phyloP scores from a whole-genome alignment of 371 early-diverging fungal genomes.

The Mortierella sp. region DNA sequence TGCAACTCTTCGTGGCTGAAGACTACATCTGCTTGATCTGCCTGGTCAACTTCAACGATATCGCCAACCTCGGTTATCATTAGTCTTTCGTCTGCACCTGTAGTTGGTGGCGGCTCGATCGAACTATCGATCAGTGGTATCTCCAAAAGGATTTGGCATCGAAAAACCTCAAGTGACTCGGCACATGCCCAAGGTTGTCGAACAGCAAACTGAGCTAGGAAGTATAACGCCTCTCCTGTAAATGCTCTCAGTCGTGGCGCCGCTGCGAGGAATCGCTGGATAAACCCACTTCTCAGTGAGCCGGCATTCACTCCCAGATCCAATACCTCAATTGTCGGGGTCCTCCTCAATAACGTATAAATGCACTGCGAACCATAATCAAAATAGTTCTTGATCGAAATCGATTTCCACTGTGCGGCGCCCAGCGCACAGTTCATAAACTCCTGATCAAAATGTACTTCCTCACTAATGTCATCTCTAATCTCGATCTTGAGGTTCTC shows the following conservation, averaged over 20 bases:
- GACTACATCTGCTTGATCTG: no score
- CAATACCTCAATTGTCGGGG: neutral
- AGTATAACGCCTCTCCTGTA: neutral
- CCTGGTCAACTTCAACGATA: neutral
- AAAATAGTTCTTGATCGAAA: neutral
- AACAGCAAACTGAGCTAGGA: neutral
- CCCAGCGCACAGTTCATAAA: neutral
- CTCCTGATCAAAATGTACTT: neutral
- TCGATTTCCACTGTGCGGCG: neutral
- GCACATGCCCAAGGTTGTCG: neutral
- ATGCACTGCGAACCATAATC: neutral
- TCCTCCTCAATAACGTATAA: neutral
- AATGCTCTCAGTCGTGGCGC: neutral
- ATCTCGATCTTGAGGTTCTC: neutral
- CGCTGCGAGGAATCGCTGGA: neutral
- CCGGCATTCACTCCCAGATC: conserved; percentile 2
- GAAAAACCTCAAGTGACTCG: conserved; percentile 5
- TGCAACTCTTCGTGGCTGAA: neutral
- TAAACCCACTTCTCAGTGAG: neutral
- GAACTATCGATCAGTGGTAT: neutral
- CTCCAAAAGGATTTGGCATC: conserved; percentile 11
- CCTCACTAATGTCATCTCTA: neutral
- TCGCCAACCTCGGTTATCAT: no score
- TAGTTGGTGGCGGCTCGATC: neutral
- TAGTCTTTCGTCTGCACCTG: no score